phyloP scores from a whole-genome alignment of 73 alveolate species.

The Effrenium voratum region DNA sequence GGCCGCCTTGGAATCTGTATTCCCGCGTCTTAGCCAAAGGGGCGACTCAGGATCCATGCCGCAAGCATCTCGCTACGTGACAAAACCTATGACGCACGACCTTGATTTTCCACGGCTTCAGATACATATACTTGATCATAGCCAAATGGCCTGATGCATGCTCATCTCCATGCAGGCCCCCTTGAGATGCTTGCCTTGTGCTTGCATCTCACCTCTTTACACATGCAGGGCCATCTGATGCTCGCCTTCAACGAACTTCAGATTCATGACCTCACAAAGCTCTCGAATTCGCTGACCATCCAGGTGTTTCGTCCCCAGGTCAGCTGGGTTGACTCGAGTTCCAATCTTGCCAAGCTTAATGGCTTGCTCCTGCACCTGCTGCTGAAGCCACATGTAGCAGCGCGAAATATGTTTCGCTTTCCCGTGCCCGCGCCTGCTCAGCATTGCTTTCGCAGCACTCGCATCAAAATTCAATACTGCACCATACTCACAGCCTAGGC shows the following conservation, averaged over 20 bases:
- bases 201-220: not conserved
- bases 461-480: not conserved
- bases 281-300: not conserved
- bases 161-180: no score
- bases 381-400: not conserved
- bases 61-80: no score
- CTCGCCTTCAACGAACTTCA: not conserved
- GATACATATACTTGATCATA: no score
- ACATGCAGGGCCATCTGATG: not conserved
- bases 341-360: not conserved
- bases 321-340: not conserved
- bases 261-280: not conserved
- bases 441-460: not conserved
- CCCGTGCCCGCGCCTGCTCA: not conserved
- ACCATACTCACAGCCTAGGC: not conserved
- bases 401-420: not conserved
- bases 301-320: not conserved
- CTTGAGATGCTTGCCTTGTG: no score
- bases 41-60: no score
- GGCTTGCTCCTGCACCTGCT: not conserved
- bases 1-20: no score
- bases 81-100: no score
- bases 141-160: no score
- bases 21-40: no score
- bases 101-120: no score